Conservation (phyloP, 2,329 filamentous ascomycete species). For the Chalaropsis thielavioides region DNA sequence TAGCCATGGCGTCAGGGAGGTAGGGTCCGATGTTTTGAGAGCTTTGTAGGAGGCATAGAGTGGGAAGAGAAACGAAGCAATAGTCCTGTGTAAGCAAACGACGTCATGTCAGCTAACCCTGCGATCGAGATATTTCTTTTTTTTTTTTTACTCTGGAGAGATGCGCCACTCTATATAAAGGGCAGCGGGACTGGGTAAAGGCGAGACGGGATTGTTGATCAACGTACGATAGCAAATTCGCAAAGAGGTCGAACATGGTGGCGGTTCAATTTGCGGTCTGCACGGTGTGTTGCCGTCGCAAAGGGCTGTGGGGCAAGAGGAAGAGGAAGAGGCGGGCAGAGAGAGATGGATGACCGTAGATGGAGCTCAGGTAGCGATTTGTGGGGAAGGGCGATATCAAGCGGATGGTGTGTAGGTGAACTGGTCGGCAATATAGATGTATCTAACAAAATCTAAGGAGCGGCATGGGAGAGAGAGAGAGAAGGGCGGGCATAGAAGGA, state of each 20-base stretch:
- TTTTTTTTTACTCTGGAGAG: no score
- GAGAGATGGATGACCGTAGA: background rate
- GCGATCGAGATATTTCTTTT: background rate
- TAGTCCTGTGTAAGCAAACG: slow-evolving; percentile 42
- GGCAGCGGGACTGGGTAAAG: background rate
- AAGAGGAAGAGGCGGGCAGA: background rate
- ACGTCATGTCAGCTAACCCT: background rate
- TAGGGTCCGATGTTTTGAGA: slow-evolving; percentile 78
- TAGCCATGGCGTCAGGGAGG: slow-evolving; percentile 87
- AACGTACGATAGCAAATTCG: slow-evolving; percentile 63
- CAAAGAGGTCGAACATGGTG: slow-evolving; percentile 62
- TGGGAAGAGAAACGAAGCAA: slow-evolving; percentile 83
- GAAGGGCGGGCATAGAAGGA: background rate
- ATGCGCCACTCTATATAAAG: slow-evolving; percentile 12
- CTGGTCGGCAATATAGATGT: no score
- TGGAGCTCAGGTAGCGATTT: no score
- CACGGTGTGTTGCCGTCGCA: background rate
- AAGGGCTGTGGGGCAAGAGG: background rate
- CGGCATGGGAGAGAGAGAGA: no score
- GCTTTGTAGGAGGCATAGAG: slow-evolving; percentile 97
- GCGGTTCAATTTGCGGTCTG: slow-evolving; percentile 11
- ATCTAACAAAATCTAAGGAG: no score
- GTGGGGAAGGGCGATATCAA: no score
- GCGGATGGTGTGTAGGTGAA: no score
- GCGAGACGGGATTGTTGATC: background rate